Evolutionary conservation across 257 asterid genomes (phyloP).

Genomic region (Solanum appendiculatum): DNA sequence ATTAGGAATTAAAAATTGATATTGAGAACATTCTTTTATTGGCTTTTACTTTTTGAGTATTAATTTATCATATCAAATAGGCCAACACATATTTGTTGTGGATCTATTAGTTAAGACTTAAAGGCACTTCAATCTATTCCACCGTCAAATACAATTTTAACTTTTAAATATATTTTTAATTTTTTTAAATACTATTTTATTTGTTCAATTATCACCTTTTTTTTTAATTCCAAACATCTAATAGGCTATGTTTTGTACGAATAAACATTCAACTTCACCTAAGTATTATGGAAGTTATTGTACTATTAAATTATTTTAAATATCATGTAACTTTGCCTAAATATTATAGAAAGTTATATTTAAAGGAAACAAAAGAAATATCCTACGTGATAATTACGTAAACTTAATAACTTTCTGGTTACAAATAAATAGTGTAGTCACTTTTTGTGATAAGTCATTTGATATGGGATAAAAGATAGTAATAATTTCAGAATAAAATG

Average conservation of each 20-base stretch:
- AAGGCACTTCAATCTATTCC: not conserved
- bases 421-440: not conserved
- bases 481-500: too few species aligned
- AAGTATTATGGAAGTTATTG: not conserved
- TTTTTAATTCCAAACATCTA: not conserved
- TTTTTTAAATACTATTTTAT: not conserved
- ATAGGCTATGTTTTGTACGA: too few species aligned
- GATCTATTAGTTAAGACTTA: not conserved
- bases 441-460: not conserved
- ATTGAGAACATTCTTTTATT: not conserved
- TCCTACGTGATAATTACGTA: not conserved
- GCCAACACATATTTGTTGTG: not conserved
- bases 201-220: not conserved
- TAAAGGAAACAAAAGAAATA: not conserved
- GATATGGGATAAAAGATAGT: not conserved
- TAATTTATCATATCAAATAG: not conserved
- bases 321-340: not conserved
- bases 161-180: not conserved
- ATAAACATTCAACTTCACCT: not conserved
- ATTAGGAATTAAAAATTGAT: not conserved
- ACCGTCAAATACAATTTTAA: not conserved
- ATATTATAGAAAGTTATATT: not conserved
- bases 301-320: not conserved
- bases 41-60: not conserved
- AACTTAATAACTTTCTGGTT: not conserved